Conservation (phyloP, 495 filamentous ascomycete genomes). For the Viridothelium virens region DNA sequence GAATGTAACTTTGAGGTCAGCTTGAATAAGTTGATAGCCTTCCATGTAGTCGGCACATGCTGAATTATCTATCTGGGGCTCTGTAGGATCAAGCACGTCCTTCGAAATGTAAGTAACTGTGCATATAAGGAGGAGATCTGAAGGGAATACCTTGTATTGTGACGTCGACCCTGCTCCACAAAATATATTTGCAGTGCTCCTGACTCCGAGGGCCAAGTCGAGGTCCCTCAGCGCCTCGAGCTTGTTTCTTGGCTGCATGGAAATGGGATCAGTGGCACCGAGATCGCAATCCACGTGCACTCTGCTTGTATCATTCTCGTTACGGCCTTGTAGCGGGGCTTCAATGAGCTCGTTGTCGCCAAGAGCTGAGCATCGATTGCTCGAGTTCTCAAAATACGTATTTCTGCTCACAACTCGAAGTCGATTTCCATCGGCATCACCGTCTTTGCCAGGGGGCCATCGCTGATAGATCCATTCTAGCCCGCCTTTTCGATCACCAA, state of each 20-base stretch:
- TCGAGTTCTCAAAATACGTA: slow-evolving; percentile 48
- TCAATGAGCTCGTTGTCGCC: not conserved
- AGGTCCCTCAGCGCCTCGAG: slow-evolving; percentile 26
- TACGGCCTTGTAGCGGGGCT: not conserved
- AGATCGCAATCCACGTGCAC: not conserved
- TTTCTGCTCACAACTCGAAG: slow-evolving; percentile 76
- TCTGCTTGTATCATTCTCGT: not conserved
- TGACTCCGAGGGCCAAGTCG: slow-evolving; percentile 18
- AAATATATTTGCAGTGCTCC: slow-evolving; percentile 36
- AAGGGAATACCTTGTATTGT: slow-evolving; percentile 34
- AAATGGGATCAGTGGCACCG: not conserved
- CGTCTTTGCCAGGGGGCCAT: slow-evolving; percentile 61
- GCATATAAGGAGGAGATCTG: slow-evolving; percentile 15
- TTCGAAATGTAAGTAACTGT: slow-evolving; percentile 11
- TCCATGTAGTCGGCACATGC: slow-evolving; percentile 56
- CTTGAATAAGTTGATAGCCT: slow-evolving; percentile 54
- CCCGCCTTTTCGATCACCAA: slow-evolving; percentile 82
- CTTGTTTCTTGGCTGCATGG: slow-evolving; percentile 30
- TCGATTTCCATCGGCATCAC: slow-evolving; percentile 55
- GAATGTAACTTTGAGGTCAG: slow-evolving; percentile 39
- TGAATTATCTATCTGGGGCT: slow-evolving; percentile 52
- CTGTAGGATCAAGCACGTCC: slow-evolving; percentile 49
- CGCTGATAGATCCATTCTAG: slow-evolving; percentile 81
- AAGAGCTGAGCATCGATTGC: not conserved
- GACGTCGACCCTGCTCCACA: slow-evolving; percentile 33